These are phyloP conservation scores for Leishmania gerbilli DNA, from an alignment of 208 protist species.

Conservation along the genomic window DNA sequence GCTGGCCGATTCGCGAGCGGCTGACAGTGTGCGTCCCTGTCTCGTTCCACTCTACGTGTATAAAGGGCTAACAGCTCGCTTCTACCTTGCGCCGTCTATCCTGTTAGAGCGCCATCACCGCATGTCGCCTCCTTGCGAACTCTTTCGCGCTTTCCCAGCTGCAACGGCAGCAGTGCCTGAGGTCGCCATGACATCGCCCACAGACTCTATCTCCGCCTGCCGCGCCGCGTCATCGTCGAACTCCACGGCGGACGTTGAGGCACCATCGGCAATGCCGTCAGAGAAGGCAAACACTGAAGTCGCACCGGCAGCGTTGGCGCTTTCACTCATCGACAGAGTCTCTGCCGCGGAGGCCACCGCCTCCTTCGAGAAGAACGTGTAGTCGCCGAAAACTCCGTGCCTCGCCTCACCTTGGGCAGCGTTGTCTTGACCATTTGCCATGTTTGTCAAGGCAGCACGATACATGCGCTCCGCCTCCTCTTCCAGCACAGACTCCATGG, in stretches of 20 bases:
- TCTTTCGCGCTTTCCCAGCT: not conserved
- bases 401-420: not conserved
- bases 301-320: not conserved
- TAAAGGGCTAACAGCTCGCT: not conserved
- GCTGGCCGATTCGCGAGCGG: not conserved
- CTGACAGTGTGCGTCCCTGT: not conserved
- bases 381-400: not conserved
- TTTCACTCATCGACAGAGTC: not conserved
- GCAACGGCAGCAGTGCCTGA: not conserved
- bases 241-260: not conserved
- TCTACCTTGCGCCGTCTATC: not conserved
- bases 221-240: slow-evolving; percentile 23
- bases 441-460: slow-evolving; percentile 15
- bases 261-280: not conserved
- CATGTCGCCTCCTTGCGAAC: not conserved
- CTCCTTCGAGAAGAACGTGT: slow-evolving; percentile 21
- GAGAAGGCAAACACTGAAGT: slow-evolving; percentile 12
- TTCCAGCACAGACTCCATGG: slow-evolving; percentile 25
- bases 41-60: not conserved
- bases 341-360: slow-evolving; percentile 9
- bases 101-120: not conserved
- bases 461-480: slow-evolving; percentile 30
- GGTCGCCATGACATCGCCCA: slow-evolving; percentile 25
- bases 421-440: not conserved
- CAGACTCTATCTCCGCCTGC: slow-evolving; percentile 20